Conservation (phyloP, 23 red algal genomes). For the Porphyridium purpureum region DNA sequence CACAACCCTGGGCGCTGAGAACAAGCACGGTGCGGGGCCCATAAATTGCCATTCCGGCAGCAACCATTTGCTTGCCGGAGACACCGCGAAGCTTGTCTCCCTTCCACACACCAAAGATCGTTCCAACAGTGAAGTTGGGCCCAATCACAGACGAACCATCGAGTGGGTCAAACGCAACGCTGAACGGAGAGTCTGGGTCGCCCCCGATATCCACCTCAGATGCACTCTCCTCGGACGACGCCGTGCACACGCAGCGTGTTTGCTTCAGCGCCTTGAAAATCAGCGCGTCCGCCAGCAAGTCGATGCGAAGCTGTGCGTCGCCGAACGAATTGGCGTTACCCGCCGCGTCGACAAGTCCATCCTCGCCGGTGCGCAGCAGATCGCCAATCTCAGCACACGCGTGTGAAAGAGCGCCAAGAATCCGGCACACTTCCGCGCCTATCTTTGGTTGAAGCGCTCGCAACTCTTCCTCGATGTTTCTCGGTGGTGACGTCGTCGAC, state of each 20-base stretch:
- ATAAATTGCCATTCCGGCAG: conserved; percentile 29
- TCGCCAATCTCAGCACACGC: too few species aligned
- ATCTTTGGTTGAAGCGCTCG: too few species aligned
- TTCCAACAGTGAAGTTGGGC: conserved; percentile 75
- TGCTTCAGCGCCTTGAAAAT: conserved; percentile 12
- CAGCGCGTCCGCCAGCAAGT: conserved; percentile 34
- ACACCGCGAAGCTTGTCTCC: conserved; percentile 17
- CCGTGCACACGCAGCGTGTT: conserved; percentile 14
- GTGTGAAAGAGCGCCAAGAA: too few species aligned
- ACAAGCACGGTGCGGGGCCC: conserved; percentile 77
- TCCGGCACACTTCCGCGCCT: too few species aligned
- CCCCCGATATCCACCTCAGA: conserved; percentile 3
- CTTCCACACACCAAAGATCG: conserved; percentile 69
- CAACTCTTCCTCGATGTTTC: too few species aligned
- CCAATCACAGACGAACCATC: conserved; percentile 77
- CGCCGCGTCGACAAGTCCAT: too few species aligned
- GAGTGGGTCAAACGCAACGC: conserved; percentile 80
- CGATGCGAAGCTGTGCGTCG: conserved; percentile 42
- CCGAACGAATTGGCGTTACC: conserved; percentile 35
- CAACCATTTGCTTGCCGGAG: conserved; percentile 22
- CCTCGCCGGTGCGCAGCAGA: too few species aligned
- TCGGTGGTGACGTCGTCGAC: too few species aligned
- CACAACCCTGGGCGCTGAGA: too few species aligned
- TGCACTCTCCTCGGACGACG: conserved; percentile 45
- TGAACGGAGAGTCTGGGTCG: conserved; percentile 4